These are phyloP conservation scores for Gelatoporia subvermispora DNA, from an alignment of 768 basidiomycete genomes.

Conservation along the genomic window DNA sequence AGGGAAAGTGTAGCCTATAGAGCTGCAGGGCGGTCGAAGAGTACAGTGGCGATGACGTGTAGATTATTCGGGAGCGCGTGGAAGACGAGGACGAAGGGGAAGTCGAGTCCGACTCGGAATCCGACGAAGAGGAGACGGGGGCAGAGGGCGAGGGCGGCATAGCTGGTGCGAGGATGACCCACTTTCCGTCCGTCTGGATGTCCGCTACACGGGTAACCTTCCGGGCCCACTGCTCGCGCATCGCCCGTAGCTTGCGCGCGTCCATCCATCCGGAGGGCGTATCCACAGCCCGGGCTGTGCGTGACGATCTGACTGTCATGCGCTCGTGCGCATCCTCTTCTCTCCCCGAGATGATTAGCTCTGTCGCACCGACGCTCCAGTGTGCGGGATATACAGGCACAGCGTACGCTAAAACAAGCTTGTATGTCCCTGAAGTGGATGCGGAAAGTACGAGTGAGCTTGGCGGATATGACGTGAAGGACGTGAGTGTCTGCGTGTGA, in stretches of 20 bases:
- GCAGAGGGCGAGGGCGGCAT: slow-evolving; percentile 17
- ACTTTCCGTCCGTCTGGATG: slow-evolving; percentile 81
- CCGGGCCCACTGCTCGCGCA: slow-evolving; percentile 76
- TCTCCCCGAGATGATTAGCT: slow-evolving; percentile 55
- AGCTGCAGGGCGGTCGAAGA: slow-evolving; percentile 60
- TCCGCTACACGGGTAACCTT: slow-evolving; percentile 68
- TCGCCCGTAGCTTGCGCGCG: slow-evolving; percentile 50
- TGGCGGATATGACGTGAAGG: slow-evolving; percentile 77
- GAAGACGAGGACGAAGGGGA: slow-evolving; percentile 14
- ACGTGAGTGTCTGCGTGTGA: slow-evolving; percentile 63
- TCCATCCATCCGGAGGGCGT: slow-evolving; percentile 71
- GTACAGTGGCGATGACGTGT: slow-evolving; percentile 34
- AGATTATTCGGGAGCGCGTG: slow-evolving; percentile 1
- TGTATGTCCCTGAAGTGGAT: slow-evolving; percentile 55
- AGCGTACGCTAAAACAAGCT: slow-evolving; percentile 69
- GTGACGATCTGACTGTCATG: slow-evolving; percentile 50
- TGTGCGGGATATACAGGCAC: slow-evolving; percentile 77
- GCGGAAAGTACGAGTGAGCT: slow-evolving; percentile 75
- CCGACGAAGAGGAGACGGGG: slow-evolving; percentile 15
- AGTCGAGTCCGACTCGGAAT: slow-evolving; percentile 19
- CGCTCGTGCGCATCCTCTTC: slow-evolving; percentile 21
- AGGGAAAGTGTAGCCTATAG: slow-evolving; percentile 66
- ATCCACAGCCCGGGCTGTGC: slow-evolving; percentile 66
- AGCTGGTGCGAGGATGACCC: slow-evolving; percentile 71
- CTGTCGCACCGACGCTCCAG: slow-evolving; percentile 75